These are phyloP conservation scores for Beauveria caledonica DNA, from an alignment of 2,329 filamentous ascomycete genomes.

Conservation along the genomic window DNA sequence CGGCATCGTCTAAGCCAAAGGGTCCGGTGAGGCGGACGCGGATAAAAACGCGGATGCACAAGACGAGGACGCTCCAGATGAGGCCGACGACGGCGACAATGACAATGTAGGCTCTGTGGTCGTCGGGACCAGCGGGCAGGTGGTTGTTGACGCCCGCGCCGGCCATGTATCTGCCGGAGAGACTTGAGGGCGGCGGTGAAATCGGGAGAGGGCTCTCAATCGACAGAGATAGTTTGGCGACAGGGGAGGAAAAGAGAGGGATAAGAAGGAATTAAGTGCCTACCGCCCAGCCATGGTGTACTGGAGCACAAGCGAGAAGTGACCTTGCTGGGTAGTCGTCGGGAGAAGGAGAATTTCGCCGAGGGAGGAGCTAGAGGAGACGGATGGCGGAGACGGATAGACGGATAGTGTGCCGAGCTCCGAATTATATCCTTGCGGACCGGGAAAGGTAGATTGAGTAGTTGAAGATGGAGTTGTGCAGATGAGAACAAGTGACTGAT, in stretches of 20 bases:
- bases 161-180: neutral
- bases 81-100: conserved; percentile 14
- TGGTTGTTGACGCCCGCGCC: conserved; percentile 3
- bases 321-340: neutral
- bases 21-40: conserved; percentile 13
- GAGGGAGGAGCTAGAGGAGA: neutral
- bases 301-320: neutral
- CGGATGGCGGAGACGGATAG: neutral
- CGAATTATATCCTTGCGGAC: neutral
- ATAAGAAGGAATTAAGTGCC: too few relatives aligned
- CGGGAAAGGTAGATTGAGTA: neutral
- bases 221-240: neutral
- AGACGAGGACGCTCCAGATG: conserved; percentile 14
- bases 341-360: neutral
- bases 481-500: neutral
- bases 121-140: conserved; percentile 9
- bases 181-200: neutral
- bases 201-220: neutral
- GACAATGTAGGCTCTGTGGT: conserved; percentile 14
- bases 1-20: conserved; percentile 13
- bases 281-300: neutral
- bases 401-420: neutral
- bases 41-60: conserved; percentile 15
- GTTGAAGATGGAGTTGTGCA: neutral
- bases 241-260: neutral